These are phyloP conservation scores for Aschersonia sp. DNA, from an alignment of 2,329 filamentous ascomycete genomes.

Conservation along the genomic window DNA sequence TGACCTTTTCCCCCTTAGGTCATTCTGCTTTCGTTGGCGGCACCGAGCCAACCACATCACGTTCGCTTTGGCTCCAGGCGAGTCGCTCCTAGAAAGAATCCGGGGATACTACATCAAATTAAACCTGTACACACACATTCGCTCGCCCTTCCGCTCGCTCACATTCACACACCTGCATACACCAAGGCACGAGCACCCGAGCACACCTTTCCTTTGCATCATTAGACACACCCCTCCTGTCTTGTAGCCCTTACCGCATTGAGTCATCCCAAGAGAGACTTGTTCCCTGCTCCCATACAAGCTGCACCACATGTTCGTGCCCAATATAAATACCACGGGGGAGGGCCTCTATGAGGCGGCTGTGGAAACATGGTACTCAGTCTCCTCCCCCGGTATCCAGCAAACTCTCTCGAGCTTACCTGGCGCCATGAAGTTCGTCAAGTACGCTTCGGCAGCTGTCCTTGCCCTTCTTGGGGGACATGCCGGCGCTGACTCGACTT, in stretches of 20 bases:
- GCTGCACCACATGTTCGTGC: slow-evolving; percentile 2
- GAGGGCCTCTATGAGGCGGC: slow-evolving; percentile 2
- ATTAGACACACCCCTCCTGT: background rate
- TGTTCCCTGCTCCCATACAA: background rate
- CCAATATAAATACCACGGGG: slow-evolving; percentile 6
- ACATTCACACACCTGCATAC: background rate
- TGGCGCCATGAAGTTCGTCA: slow-evolving; percentile 8
- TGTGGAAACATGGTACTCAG: slow-evolving; percentile 1
- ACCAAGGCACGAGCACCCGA: background rate
- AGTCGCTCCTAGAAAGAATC: background rate
- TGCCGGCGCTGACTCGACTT: slow-evolving; percentile 30
- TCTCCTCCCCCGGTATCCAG: slow-evolving; percentile 1
- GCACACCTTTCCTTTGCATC: too few species aligned
- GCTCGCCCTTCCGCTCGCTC: background rate
- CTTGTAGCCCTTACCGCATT: background rate
- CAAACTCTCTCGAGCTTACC: slow-evolving; percentile 3
- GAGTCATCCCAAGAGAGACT: background rate
- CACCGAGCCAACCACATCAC: background rate
- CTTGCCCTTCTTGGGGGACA: slow-evolving; percentile 7
- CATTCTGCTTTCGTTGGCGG: too few species aligned
- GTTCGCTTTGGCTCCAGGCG: background rate
- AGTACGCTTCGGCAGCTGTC: slow-evolving; percentile 8
- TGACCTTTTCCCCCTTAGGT: too few species aligned
- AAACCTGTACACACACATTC: background rate
- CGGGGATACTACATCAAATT: background rate